Evolutionary conservation across 306 rosid species (phyloP).

Genomic region (Cajanus cajan): DNA sequence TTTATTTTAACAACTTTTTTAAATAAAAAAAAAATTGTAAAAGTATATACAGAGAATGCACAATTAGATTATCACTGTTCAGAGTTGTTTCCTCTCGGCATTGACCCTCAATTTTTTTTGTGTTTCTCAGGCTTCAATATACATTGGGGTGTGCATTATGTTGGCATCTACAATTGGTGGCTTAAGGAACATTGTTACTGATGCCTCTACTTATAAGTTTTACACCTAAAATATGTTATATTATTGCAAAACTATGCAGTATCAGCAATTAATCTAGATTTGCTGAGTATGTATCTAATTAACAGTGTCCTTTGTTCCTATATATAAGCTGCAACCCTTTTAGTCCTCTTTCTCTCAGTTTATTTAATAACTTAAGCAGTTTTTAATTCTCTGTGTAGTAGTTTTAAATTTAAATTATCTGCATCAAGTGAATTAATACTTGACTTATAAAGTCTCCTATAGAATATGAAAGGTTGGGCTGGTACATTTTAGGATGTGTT

Average conservation of each 20-base stretch:
- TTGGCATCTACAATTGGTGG: slow-evolving; percentile 92
- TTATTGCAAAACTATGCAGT: neutral
- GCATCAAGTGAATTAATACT: neutral
- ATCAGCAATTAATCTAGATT: neutral
- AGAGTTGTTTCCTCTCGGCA: neutral
- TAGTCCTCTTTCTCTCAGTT: neutral
- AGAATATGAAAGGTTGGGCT: too few relatives aligned
- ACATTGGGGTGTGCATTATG: slow-evolving; percentile 79
- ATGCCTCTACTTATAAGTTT: slow-evolving; percentile 85
- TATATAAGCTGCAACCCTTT: neutral
- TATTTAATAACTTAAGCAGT: neutral
- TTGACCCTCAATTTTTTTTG: neutral
- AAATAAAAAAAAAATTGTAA: neutral
- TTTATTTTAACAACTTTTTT: neutral
- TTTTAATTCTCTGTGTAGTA: neutral
- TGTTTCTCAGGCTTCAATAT: slow-evolving; percentile 59
- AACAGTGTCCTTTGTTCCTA: neutral
- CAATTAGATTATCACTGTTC: neutral
- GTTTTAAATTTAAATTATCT: neutral
- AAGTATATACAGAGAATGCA: neutral
- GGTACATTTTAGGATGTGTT: too few relatives aligned
- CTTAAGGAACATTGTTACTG: slow-evolving; percentile 69
- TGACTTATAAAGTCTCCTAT: too few relatives aligned
- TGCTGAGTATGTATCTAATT: neutral
- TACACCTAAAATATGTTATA: slow-evolving; percentile 46